Evolutionary conservation across 1,139 yeast species (phyloP), one percentile per base, ranked within the genome.

Genomic region (Candida albicans): DNA sequence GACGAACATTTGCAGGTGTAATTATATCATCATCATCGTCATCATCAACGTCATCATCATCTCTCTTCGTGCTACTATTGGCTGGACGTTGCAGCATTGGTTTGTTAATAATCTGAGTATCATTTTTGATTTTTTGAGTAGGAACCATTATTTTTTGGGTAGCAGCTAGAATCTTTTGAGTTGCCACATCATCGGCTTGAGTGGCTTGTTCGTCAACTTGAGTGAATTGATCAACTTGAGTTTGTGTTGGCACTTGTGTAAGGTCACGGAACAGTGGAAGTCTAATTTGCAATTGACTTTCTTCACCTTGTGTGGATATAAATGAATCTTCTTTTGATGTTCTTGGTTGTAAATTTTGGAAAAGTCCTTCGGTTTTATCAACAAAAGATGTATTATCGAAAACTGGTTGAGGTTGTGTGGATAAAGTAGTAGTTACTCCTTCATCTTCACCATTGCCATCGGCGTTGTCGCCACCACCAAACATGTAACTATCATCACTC

Each of bases 401-500:
- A 27, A 27, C 29, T 27, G 29, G 29, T 9, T 27, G 10, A 27
- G 10, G 29, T 27, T 27, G 29, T n/a, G 10, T 27, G 7, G 29
- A 27, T 18, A 18, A 18, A n/a, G 27, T 37, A 13, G 35, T 31
- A 13, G 29, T 27, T 11, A 34, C 27, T n/a, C 31, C 39, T 11
- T 46, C 39, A n/a, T 35, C 45, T 2, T 43, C 42, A 15, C 40
- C 42, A 15, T 35, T 43, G 4, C 35, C 40, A 12, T 40, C 34
- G 8, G 39, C 45, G 1, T 29, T 33, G 9, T 45, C 43, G 37
- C 49, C 44, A 30, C 58, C 64, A 2, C 72, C 74, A 52, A 66
- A 65, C 72, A 68, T 67, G 45, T 62, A 67, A 42, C 70, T 64
- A 41, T 68, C 73, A 47, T 67, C 72, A 29, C 54, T 52, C 38